Evolutionary conservation across 2,329 filamentous ascomycete genomes (phyloP), one percentile per base, ranked within the genome.

Genomic region (Myriosclerotinia curreyana): DNA sequence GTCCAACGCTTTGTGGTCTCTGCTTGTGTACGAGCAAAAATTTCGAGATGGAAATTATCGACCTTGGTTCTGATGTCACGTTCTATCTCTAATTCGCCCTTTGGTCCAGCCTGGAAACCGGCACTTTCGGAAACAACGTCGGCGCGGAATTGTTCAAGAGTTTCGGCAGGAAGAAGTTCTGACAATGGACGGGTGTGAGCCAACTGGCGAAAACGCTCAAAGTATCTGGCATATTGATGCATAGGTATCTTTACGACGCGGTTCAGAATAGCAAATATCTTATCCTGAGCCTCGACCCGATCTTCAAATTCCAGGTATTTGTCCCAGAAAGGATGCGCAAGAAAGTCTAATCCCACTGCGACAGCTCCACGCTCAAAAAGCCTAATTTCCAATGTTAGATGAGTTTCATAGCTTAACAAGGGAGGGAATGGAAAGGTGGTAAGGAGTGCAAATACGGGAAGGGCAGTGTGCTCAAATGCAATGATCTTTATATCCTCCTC

Each of bases 261-360:
- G 66, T 83, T 83, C 60, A 96, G 83, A 64, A 99, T 91, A 49
- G 85, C 86, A 71, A 96, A 96, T 62, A 97, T 91, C 72, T 87
- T 91, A 68, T 96, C 91, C 17, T 89, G 85, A 0, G 89, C 86
- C 72, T 96, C 92, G 67, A 94, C 82, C 1, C 93, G 89, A 75
- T 97, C 93, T 75, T 98, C 95, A 73, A 96, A 98, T 75, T 98
- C 95, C 68, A 99, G 86, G 74, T 96, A 99, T 78, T 96, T 98
- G 77, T 99, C 95, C 95, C 95, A 99, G 79, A 99, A 97, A 1
- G 92, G 92, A 75, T 97, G 92, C 2, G 93, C 89, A 38, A 96
- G 82, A 74, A 96, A 99, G 77, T 99, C 95, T 22, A 98, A 83
- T 20, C 95, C 95, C 49, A 96, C 92, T 71, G 85, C 88, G 38